Evolutionary conservation across 2,329 filamentous ascomycete species (phyloP), one percentile per base, ranked within the genome.

Genomic region (Neurospora sp.): DNA sequence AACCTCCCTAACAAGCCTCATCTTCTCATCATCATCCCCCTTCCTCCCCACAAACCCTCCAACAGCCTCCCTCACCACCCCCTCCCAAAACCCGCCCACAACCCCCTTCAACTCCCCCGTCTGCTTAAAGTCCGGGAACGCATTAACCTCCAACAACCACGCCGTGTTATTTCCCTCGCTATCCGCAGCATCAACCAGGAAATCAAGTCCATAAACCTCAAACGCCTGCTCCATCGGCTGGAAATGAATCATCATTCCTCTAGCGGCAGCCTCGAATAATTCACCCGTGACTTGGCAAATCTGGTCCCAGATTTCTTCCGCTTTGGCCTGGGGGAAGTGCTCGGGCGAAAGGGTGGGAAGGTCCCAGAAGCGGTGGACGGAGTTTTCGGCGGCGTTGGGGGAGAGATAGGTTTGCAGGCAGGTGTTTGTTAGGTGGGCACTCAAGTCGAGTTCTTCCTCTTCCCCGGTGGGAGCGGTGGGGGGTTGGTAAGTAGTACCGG

Each of bases 121-220:
- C 86, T 98, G 95, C 77, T 87, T 89, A 78, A 98, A 98, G 81
- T 99, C 96, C 10, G 96, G 96, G 80, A 97, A 99, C 0, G 95
- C 93, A 82, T 99, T 99, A 39, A 97, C 87, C 82, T 99, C 96
- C 70, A 99, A 82, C 76, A 99, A 79, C 89, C 90, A 97, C 3
- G 89, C 87, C 3, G 77, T 84, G 0, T 88, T 90, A 2, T 58
- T 33, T 2, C 46, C 23, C 7, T 13, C 23, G 1, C 9, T 9
- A 28, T 58, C 76, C 3, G 28, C 28, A 0, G 78, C 84, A 76
- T 93, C 92, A 10, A 97, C 89, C 76, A 99, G 79, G 78, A 96
- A 99, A 78, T 99, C 96, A 58, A 98, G 80, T 0, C 96, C 96
- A 78, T 92, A 99, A 8, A 96, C 83, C 82, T 99, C 96, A 78